Evolutionary conservation across 192 early-diverging fungal genomes (phyloP).

Genomic region (Phycomyces blakesleeanus): DNA sequence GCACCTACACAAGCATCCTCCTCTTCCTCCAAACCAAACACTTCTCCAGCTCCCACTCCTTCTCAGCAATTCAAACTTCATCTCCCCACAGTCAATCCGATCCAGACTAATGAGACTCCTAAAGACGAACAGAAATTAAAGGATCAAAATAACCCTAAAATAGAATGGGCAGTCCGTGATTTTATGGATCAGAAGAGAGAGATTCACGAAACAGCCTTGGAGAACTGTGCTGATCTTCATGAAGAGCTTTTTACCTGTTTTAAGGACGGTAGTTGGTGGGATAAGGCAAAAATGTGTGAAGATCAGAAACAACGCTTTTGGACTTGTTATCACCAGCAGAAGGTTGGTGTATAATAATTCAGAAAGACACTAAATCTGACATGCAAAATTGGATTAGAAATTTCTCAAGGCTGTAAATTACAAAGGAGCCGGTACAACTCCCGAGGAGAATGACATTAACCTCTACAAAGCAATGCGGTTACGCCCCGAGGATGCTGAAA

Average conservation of each 20-base stretch:
- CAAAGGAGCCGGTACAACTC: slow-evolving; percentile 21
- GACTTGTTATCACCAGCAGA: slow-evolving; percentile 35
- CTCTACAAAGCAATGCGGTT: slow-evolving; percentile 5
- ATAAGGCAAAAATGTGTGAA: slow-evolving; percentile 40
- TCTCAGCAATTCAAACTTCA: slow-evolving; percentile 20
- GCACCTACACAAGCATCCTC: slow-evolving; percentile 10
- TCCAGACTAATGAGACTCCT: not conserved
- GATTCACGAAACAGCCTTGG: slow-evolving; percentile 31
- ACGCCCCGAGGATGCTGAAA: not conserved
- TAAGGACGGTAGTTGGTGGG: slow-evolving; percentile 38
- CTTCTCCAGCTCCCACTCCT: not conserved
- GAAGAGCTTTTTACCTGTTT: slow-evolving; percentile 31
- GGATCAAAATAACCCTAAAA: not conserved
- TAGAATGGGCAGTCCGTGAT: slow-evolving; percentile 19
- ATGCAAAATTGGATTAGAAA: slow-evolving; percentile 7
- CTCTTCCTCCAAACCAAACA: not conserved
- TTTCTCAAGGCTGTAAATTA: slow-evolving; percentile 24
- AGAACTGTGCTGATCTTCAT: slow-evolving; percentile 34
- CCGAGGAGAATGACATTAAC: slow-evolving; percentile 3
- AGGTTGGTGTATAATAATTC: slow-evolving; percentile 2
- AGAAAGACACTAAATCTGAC: not conserved
- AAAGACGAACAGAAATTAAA: not conserved
- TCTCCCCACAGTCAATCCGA: slow-evolving; percentile 17
- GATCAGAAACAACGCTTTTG: slow-evolving; percentile 35
- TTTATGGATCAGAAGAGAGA: slow-evolving; percentile 27